Conservation (phyloP, 73 alveolate species). For the Uronychia binucleata region DNA sequence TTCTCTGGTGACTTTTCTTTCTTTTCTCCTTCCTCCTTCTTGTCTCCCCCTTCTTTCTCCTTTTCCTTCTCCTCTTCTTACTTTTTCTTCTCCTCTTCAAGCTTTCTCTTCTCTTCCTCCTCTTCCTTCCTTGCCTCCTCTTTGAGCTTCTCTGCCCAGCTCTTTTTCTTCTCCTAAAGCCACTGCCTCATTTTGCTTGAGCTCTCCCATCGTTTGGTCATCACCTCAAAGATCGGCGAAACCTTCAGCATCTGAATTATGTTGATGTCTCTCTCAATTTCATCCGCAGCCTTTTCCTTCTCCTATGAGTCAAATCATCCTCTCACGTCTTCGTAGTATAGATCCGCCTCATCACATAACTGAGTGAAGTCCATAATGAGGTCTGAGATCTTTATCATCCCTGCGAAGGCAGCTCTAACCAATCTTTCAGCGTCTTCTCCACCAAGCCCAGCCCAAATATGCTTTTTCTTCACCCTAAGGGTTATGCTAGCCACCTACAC, state of each 20-base stretch:
- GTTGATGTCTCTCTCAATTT: constrained; percentile 19
- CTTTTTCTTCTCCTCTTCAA: constrained; percentile 47
- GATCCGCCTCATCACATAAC: constrained; percentile 32
- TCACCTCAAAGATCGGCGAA: constrained; percentile 11
- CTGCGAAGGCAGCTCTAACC: constrained; percentile 57
- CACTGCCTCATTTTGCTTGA: constrained; percentile 61
- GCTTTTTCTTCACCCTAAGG: constrained; percentile 14
- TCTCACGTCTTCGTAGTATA: constrained; percentile 12
- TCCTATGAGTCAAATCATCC: no score
- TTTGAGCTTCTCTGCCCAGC: constrained; percentile 11
- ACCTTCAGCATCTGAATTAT: constrained; percentile 14
- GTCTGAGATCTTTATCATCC: constrained; percentile 38
- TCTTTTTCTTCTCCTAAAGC: constrained; percentile 5
- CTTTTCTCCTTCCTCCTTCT: constrained; percentile 31
- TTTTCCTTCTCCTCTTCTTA: constrained; percentile 47
- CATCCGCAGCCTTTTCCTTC: constrained; percentile 4
- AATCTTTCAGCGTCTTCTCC: constrained; percentile 46
- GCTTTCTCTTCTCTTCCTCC: constrained; percentile 60
- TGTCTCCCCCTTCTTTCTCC: constrained; percentile 33
- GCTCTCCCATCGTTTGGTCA: constrained; percentile 57
- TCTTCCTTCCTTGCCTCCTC: constrained; percentile 45
- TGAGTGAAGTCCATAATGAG: constrained; percentile 19
- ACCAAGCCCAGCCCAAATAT: constrained; percentile 28
- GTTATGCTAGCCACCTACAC: neutral
- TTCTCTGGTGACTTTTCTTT: constrained; percentile 43